Evolutionary conservation across 441 rosid species (phyloP).

Genomic region (Rhodomyrtus psidioides): DNA sequence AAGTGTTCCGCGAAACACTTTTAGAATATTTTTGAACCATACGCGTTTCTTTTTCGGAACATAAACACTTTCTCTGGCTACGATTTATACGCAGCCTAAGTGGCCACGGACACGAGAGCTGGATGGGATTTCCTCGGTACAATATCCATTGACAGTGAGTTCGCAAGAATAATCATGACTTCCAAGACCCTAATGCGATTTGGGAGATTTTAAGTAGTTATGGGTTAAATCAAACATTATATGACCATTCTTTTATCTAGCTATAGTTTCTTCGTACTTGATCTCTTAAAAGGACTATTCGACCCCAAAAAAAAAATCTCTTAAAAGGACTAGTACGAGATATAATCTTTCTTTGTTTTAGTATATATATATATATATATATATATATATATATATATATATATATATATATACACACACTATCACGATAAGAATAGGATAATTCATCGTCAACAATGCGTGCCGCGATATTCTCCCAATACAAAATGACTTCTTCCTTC

Average conservation of each 20-base stretch:
- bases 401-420: neutral
- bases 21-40: no score
- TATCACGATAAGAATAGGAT: neutral
- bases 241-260: neutral
- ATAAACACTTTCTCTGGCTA: no score
- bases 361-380: no score
- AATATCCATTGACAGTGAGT: neutral
- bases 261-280: neutral
- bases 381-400: no score
- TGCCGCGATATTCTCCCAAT: neutral
- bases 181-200: neutral
- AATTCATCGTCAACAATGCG: neutral
- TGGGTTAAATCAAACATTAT: neutral
- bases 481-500: neutral
- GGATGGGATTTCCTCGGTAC: neutral
- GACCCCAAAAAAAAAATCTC: no score
- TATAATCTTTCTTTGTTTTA: neutral
- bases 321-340: neutral
- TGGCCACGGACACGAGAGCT: neutral
- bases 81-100: no score
- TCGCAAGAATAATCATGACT: neutral
- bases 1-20: no score
- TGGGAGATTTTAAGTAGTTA: neutral
- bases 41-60: no score
- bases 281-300: neutral